These are phyloP conservation scores for Yamadazyma sp. DNA, from an alignment of 1,139 yeast species.

Conservation along the genomic window DNA sequence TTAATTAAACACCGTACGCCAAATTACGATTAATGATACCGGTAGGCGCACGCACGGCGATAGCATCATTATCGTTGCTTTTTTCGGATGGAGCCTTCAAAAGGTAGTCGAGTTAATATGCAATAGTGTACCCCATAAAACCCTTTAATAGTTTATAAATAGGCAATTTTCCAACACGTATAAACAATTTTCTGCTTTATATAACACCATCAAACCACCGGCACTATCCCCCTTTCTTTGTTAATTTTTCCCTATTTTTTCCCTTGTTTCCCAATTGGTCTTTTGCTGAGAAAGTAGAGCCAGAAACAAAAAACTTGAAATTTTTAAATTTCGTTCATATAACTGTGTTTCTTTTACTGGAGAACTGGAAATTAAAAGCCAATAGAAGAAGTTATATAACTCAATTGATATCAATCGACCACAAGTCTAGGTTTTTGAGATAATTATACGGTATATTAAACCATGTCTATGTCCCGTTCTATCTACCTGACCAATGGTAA, in stretches of 20 bases:
- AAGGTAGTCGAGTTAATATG: too few relatives aligned
- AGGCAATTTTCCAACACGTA: too few relatives aligned
- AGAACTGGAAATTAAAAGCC: too few relatives aligned
- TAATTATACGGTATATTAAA: not conserved
- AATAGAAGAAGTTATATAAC: too few relatives aligned
- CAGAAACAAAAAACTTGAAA: constrained; percentile 1
- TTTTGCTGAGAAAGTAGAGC: not conserved
- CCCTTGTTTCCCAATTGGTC: not conserved
- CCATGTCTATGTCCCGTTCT: constrained; percentile 36
- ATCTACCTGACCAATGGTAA: constrained; percentile 68
- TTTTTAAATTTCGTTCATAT: not conserved
- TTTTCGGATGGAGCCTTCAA: too few relatives aligned
- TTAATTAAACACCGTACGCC: not conserved
- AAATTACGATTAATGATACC: not conserved
- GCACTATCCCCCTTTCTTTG: not conserved
- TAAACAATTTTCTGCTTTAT: too few relatives aligned
- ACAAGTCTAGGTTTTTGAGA: too few relatives aligned
- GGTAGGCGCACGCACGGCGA: not conserved
- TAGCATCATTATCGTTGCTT: not conserved
- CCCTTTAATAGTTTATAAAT: too few relatives aligned
- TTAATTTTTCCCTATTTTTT: not conserved
- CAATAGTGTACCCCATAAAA: too few relatives aligned
- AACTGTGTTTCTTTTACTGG: not conserved
- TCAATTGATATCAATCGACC: too few relatives aligned
- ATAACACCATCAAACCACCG: too few relatives aligned